Evolutionary conservation across 495 filamentous ascomycete genomes (phyloP), one percentile per base, ranked within the genome.

Genomic region (Annulohypoxylon bovei): DNA sequence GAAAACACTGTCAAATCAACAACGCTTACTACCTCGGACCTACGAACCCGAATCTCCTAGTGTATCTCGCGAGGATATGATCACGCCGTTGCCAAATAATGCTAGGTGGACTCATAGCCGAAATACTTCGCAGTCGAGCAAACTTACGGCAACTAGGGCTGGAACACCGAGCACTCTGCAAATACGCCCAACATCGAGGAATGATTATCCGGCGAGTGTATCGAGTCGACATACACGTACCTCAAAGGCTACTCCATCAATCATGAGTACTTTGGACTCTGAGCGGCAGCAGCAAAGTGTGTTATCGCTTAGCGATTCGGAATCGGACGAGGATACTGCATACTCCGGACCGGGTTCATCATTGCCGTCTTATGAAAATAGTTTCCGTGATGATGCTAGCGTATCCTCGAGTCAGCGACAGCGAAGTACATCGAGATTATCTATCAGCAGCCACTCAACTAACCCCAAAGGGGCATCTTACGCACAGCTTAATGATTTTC

Each of bases 201-300:
- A 63, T 12, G 78, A 79, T 49, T 82, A 81, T 59, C 77, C 77
- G 1, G 79, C 79, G 0, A 85, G 83, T 58, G 68, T 85, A 33
- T 85, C 83, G 14, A 85, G 83, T 46, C 76, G 82, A 18, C 82
- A 85, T 55, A 85, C 83, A 5, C 71, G 82, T 52, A 85, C 83
- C 4, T 85, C 83, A 1, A 82, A 82, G 39, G 83, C 82, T 0
- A 83, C 82, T 2, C 81, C 79, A 16, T 81, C 79, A 0, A 82
- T 80, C 1, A 80, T 80, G 44, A 80, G 72, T 25, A 79, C 79
- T 40, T 27, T 83, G 9, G 82, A 81, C 33, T 74, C 83, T 11
- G 83, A 85, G 52, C 73, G 84, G 27, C 77, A 83, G 39, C 76
- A 81, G 42, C 81, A 81, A 44, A 84, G 81, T 65, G 77, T 85